phyloP scores from a whole-genome alignment of 2,329 filamentous ascomycete species.

The Clonostachys sp. region DNA sequence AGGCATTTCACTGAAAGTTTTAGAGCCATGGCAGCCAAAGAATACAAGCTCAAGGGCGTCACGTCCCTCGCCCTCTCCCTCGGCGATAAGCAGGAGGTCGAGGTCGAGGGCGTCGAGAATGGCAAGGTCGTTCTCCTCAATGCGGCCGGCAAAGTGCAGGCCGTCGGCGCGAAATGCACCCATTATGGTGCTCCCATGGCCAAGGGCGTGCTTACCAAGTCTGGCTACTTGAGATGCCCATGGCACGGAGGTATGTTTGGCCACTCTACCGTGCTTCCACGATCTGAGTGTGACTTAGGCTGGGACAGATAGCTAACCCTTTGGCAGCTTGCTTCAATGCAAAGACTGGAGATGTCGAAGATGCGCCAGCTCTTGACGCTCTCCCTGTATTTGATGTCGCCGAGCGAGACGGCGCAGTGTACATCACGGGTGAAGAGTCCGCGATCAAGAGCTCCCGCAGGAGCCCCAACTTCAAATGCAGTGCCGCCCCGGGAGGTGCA shows the following conservation, averaged over 20 bases:
- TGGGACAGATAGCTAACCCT: neutral
- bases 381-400: constrained; percentile 76
- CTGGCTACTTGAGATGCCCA: constrained; percentile 84
- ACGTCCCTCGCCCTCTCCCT: constrained; percentile 69
- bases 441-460: constrained; percentile 73
- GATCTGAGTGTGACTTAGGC: neutral
- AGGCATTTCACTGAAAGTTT: too few species aligned
- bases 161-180: constrained; percentile 77
- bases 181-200: constrained; percentile 90
- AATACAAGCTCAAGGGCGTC: constrained; percentile 73
- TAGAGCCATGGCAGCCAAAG: constrained; percentile 15
- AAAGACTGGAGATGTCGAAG: constrained; percentile 86
- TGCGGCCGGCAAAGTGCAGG: constrained; percentile 69
- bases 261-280: neutral
- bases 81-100: constrained; percentile 81
- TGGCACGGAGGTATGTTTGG: constrained; percentile 83
- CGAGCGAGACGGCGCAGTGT: constrained; percentile 79
- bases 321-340: constrained; percentile 82
- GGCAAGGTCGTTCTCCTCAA: constrained; percentile 87
- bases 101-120: constrained; percentile 83
- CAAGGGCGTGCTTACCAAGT: constrained; percentile 77
- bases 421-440: constrained; percentile 75
- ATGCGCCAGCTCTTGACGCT: constrained; percentile 86
- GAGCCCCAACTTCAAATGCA: constrained; percentile 70
- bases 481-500: constrained; percentile 36